Conservation (phyloP, 257 asterid genomes). For the Solanum sejunctum region DNA sequence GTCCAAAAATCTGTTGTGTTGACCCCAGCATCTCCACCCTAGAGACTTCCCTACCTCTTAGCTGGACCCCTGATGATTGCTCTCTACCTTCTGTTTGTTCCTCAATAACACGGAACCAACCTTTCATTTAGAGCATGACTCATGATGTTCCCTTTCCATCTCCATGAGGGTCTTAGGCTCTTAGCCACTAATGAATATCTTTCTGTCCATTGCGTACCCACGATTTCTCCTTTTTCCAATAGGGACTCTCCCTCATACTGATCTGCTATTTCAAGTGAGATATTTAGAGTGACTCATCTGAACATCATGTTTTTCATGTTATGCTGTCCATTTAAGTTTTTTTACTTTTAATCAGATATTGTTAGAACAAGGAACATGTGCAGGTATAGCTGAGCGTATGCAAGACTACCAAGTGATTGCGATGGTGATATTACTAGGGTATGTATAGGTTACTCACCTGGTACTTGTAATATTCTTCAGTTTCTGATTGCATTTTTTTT, state of each 20-base stretch:
- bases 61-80: not conserved
- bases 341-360: slow-evolving; percentile 25
- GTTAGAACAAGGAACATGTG: slow-evolving; percentile 49
- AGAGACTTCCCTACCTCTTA: not conserved
- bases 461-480: not conserved
- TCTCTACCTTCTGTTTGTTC: not conserved
- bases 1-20: not conserved
- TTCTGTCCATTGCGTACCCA: not conserved
- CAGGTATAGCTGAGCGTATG: slow-evolving; percentile 52
- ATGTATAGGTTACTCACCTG: slow-evolving; percentile 1
- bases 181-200: not conserved
- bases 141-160: not conserved
- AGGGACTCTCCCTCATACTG: not conserved
- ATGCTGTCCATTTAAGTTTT: slow-evolving; percentile 1
- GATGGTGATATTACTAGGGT: slow-evolving; percentile 83
- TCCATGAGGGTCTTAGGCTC: not conserved
- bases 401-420: slow-evolving; percentile 76
- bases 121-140: not conserved
- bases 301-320: slow-evolving; percentile 1
- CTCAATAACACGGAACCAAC: not conserved
- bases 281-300: not conserved
- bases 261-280: not conserved
- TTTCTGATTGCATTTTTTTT: not conserved
- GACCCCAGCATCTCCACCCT: not conserved
- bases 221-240: not conserved